These are phyloP conservation scores for Panicum miliaceum DNA, from an alignment of 176 grass and related monocot genomes.

Conservation along the genomic window DNA sequence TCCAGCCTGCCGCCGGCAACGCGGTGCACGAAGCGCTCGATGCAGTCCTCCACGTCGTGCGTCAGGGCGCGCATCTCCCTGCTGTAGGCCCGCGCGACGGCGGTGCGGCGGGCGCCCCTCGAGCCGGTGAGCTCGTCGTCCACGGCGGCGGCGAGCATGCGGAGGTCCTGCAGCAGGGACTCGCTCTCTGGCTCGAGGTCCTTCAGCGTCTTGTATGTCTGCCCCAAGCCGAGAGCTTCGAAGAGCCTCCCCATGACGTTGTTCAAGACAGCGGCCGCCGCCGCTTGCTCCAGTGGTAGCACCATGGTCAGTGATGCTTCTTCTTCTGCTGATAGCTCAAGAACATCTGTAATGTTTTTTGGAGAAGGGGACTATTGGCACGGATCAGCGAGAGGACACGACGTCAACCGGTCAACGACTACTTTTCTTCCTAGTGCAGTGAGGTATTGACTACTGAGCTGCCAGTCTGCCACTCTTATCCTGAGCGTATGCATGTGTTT, in stretches of 20 bases:
- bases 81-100: background rate
- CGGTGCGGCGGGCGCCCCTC: background rate
- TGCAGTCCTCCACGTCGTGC: slow-evolving; percentile 34
- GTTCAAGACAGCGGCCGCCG: background rate
- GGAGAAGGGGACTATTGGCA: too few species aligned
- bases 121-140: background rate
- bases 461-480: too few species aligned
- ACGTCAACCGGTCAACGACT: too few species aligned
- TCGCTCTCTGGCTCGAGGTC: background rate
- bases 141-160: background rate
- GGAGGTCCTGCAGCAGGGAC: background rate
- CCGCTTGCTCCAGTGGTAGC: slow-evolving; percentile 12
- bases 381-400: too few species aligned
- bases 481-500: too few species aligned
- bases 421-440: too few species aligned
- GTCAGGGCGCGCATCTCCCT: background rate
- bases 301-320: background rate
- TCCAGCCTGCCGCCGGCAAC: background rate
- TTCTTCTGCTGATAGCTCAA: too few species aligned
- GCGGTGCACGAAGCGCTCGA: slow-evolving; percentile 32
- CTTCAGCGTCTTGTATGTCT: background rate
- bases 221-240: background rate
- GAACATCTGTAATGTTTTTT: too few species aligned
- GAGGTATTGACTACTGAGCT: too few species aligned
- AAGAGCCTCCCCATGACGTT: slow-evolving; percentile 14